Base-by-base conservation (phyloP, 2,329 filamentous ascomycete genomes). In the Aspergillus aculeatinus region DNA sequence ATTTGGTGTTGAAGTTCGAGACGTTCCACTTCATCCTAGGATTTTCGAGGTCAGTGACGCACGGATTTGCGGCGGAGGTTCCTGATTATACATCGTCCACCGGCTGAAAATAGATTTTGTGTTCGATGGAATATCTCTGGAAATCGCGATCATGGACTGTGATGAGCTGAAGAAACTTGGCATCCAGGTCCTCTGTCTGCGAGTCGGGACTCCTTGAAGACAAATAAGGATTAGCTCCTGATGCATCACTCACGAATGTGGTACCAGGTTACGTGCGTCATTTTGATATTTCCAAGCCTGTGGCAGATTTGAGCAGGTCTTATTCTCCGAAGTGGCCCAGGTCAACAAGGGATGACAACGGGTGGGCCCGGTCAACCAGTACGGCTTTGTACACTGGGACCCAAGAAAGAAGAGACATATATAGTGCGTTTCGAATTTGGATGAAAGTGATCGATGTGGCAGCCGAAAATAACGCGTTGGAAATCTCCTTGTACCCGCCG, bases 1-100 rank as follows among this genome's bases (percentile, higher is more conserved):
- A 90, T 81, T 48, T 78, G 76, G 71, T 92, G 87, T 74, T 88
- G 83, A 58, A 84, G 76, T 58, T 86, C 83, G 60, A 90, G 81
- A 56, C 88, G 83, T 63, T 89, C 82, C 60, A 83, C 82, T 75
- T 92, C 89, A 68, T 87, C 85, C 89, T 91, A 58, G 39, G 52
- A 56, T 51, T n/a, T 58, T 63, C 47, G 54, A 55, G 11, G n/a
- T 54, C 27, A 51, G 39, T 25, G 47, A 62, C 70, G 23, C n/a
- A 21, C 14, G 19, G 52, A 33, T 31, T 25, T 11, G 27, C 23
- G 19, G 51, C 51, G 55, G 27, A 59, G 48, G 35, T 48, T 23
- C 47, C 53, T 49, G 42, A 44, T 31, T 57, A 51, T 80, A 90
- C 89, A 81, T 91, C 88, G 70, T 92, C 89, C 59, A 89, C 80